Evolutionary conservation across 768 basidiomycete species (phyloP).

Genomic region (Leccinum variicolor): DNA sequence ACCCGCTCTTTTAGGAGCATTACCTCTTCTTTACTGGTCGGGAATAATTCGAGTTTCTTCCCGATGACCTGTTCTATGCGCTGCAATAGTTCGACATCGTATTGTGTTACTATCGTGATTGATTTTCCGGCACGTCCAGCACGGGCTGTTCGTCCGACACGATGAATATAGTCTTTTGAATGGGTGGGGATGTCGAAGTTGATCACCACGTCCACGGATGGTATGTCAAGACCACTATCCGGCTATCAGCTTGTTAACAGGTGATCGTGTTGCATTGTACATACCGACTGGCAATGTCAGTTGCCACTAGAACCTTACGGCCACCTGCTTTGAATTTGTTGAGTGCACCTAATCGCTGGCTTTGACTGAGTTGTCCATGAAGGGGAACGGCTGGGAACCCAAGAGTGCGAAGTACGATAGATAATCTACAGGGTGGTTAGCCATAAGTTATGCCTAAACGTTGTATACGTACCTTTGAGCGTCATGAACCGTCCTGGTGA

Average conservation of each 20-base stretch:
- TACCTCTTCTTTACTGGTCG: constrained; percentile 85
- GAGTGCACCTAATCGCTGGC: constrained; percentile 87
- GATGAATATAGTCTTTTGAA: constrained; percentile 98
- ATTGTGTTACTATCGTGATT: constrained; percentile 97
- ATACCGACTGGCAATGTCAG: constrained; percentile 91
- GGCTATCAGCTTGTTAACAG: constrained; percentile 3
- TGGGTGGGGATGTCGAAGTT: constrained; percentile 98
- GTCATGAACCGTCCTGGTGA: constrained; percentile 94
- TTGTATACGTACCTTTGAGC: constrained; percentile 60
- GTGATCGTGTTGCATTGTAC: constrained; percentile 22
- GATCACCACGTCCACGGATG: constrained; percentile 92
- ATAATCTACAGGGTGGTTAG: constrained; percentile 47
- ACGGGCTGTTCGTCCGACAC: constrained; percentile 95
- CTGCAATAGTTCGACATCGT: constrained; percentile 94
- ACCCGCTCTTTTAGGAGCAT: constrained; percentile 85
- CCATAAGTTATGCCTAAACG: not conserved
- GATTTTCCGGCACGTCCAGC: constrained; percentile 97
- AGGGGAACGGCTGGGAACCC: constrained; percentile 95
- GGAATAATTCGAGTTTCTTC: constrained; percentile 89
- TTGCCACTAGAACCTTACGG: constrained; percentile 89
- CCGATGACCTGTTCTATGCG: constrained; percentile 91
- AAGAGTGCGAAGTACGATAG: constrained; percentile 84
- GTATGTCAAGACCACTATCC: constrained; percentile 87
- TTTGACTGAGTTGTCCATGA: constrained; percentile 93
- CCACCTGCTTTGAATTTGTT: constrained; percentile 95